These are phyloP conservation scores for Pseudonitzschia multiseries DNA, from an alignment of 108 stramenopile species.

Conservation along the genomic window DNA sequence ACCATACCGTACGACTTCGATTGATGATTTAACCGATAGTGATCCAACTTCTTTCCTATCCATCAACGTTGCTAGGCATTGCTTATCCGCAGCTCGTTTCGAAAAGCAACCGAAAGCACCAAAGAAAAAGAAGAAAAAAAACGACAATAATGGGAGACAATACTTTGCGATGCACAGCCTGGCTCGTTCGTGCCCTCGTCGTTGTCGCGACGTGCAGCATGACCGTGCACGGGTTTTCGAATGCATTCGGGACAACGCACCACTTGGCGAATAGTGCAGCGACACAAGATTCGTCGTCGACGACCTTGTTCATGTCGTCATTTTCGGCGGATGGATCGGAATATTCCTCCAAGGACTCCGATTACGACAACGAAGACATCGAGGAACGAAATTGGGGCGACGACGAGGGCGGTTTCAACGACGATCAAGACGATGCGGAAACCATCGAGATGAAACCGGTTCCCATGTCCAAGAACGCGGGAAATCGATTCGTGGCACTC, in stretches of 20 bases:
- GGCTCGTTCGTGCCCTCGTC: neutral
- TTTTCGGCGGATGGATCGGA: slow-evolving; percentile 54
- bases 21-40: no score
- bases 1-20: no score
- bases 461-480: slow-evolving; percentile 78
- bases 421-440: slow-evolving; percentile 38
- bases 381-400: slow-evolving; percentile 12
- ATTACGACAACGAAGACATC: slow-evolving; percentile 61
- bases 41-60: no score
- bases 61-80: no score
- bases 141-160: neutral
- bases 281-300: neutral
- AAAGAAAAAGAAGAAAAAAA: neutral
- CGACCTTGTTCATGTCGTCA: slow-evolving; percentile 23
- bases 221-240: slow-evolving; percentile 7
- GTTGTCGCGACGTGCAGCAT: neutral
- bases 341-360: slow-evolving; percentile 60
- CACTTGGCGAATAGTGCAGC: neutral
- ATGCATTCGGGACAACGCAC: neutral
- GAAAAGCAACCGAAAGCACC: no score
- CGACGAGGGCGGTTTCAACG: slow-evolving; percentile 12
- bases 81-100: no score
- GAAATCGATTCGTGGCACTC: slow-evolving; percentile 75
- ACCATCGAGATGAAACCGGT: slow-evolving; percentile 65
- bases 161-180: neutral